Evolutionary conservation across 2,329 filamentous ascomycete genomes (phyloP), one percentile per base, ranked within the genome.

Genomic region (Metarhizium album): DNA sequence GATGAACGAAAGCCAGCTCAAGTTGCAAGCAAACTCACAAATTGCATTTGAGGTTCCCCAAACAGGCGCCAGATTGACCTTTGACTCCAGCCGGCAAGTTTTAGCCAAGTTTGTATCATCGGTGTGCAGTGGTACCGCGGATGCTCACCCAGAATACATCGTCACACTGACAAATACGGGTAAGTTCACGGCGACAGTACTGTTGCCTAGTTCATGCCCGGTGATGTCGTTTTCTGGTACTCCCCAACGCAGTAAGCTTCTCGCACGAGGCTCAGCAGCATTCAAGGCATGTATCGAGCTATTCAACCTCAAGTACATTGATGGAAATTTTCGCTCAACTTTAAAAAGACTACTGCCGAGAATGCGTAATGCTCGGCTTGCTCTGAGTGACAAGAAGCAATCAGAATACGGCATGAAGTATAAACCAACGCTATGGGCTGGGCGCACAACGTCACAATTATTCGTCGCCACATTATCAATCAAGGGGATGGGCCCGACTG

Each of bases 191-290:
- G 90, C 87, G 55, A 88, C 95, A 60, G 81, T 95, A 1, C 75
- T 88, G 11, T 70, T 98, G 23, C 91, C 93, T 0, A 78, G 83
- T 13, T 75, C 74, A 22, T 86, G 89, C 0, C 89, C 88, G 0
- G 70, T 96, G 35, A 78, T 75, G 50, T 82, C 79, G 29, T 74
- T 79, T 4, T 73, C 74, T 13, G 91, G 93, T 4, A 72, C 70
- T 7, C 69, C 80, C 0, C 80, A 84, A 50, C 64, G 72, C 7
- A 87, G 76, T 52, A 97, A 95, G 65, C 75, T 82, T 29, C 69
- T 85, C 18, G 91, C 93, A 4, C 94, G 93, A 65, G 88, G 87
- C 56, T 88, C 90, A 0, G 91, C 90, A 3, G 91, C 93, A 0
- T 97, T 91, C 63, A 80, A 90, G 60, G 80, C 86, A 47, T 96